Evolutionary conservation across 1,284 basidiomycete genomes (phyloP), one percentile per base, ranked within the genome.

Genomic region (Rhodotorula sp.): DNA sequence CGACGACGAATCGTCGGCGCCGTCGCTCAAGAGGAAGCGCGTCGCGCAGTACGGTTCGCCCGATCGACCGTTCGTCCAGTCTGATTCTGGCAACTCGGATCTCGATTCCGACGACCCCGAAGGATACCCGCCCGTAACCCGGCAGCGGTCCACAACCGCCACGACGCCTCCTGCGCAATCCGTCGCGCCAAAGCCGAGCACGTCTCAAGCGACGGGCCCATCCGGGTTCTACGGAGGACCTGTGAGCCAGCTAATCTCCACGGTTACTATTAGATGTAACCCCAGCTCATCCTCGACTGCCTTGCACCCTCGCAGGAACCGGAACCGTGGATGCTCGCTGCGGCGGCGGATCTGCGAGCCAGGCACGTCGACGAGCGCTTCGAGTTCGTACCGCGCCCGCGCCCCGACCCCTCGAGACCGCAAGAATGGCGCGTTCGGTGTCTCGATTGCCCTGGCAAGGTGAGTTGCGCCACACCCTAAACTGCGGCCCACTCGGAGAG

Each of bases 381-480:
- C 78, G 88, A 90, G 72, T 85, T 90, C 18, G 86, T 89, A n/a
- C 82, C 69, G 30, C 74, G 73, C 0, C 69, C 87, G 6, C 81
- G 82, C 63, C 78, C 78, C 29, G 85, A 87, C 18, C 83, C 85
- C 64, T 83, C 81, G 12, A 83, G 82, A 44, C 83, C 86, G 5
- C 71, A 78, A n/a, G 91, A 95, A 80, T 98, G 95, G 94, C 86
- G 94, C 29, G 86, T 97, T 78, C 94, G 92, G 81, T 99, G 95
- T 81, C 80, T 89, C 70, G 95, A 98, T 80, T 98, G 95, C 81
- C 93, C 93, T 73, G 92, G 91, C 78, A 94, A 94, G 85, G 92
- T 93, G n/a, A 60, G 74, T 10, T 14, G 4, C n/a, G 4, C 15
- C 4, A n/a, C n/a, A n/a, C 14, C 20, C 37, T 37, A n/a, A 0